Evolutionary conservation across 495 filamentous ascomycete species (phyloP).

Genomic region (Daldinia concentrica): DNA sequence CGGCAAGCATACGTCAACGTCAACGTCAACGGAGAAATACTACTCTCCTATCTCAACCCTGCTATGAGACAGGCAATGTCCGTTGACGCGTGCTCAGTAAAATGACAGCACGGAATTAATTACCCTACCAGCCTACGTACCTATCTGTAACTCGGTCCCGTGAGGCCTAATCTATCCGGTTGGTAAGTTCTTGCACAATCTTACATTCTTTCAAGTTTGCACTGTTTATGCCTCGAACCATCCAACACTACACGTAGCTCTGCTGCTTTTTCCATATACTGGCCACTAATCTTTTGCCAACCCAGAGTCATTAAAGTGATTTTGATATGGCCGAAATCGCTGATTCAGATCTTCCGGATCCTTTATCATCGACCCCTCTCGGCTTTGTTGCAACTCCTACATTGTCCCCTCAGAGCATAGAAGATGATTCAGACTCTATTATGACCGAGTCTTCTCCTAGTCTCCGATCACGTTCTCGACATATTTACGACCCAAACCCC

Average conservation of each 20-base stretch:
- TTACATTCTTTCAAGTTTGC: slow-evolving; percentile 1
- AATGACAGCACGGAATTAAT: slow-evolving; percentile 9
- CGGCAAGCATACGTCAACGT: not conserved
- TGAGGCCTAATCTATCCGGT: not conserved
- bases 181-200: slow-evolving; percentile 21
- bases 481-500: not conserved
- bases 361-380: slow-evolving; percentile 24
- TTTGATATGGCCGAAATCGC: slow-evolving; percentile 36
- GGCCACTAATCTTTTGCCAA: not conserved
- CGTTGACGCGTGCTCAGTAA: not conserved
- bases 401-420: not conserved
- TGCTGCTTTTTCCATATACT: slow-evolving; percentile 5
- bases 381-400: not conserved
- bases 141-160: not conserved
- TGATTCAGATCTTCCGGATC: slow-evolving; percentile 30
- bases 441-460: slow-evolving; percentile 8
- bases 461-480: not conserved
- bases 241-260: too few species aligned
- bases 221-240: slow-evolving; percentile 11
- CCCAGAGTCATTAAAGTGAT: slow-evolving; percentile 1
- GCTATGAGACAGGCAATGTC: not conserved
- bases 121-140: not conserved
- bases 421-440: slow-evolving; percentile 9
- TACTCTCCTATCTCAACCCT: not conserved
- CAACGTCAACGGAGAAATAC: not conserved